phyloP scores from a whole-genome alignment of 805 yeast species.

The Saccharomyces paradoxus region DNA sequence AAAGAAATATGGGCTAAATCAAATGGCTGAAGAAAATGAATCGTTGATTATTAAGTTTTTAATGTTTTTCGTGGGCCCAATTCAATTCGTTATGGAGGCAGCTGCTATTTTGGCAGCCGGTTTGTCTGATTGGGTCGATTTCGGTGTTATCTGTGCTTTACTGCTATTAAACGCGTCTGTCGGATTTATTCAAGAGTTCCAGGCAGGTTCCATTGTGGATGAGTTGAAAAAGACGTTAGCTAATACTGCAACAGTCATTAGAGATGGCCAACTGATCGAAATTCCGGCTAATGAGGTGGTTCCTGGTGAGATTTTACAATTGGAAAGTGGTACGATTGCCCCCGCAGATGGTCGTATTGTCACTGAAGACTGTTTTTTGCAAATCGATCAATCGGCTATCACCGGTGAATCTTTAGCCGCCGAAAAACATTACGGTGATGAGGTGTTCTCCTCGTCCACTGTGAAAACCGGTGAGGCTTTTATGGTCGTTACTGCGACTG shows the following conservation, averaged over 20 bases:
- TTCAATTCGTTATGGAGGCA: slow-evolving; percentile 95
- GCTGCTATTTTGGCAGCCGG: slow-evolving; percentile 94
- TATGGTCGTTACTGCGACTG: slow-evolving; percentile 91
- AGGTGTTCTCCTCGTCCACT: slow-evolving; percentile 84
- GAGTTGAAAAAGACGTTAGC: slow-evolving; percentile 94
- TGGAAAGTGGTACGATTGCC: slow-evolving; percentile 88
- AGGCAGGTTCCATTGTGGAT: slow-evolving; percentile 96
- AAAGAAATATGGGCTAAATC: slow-evolving; percentile 84
- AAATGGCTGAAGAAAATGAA: slow-evolving; percentile 85
- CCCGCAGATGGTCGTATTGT: slow-evolving; percentile 91
- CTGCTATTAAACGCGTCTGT: slow-evolving; percentile 81
- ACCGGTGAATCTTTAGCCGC: slow-evolving; percentile 97
- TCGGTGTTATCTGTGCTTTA: slow-evolving; percentile 91
- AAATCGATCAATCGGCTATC: slow-evolving; percentile 92
- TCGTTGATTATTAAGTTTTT: slow-evolving; percentile 70
- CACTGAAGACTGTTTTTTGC: slow-evolving; percentile 76
- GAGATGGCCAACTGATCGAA: slow-evolving; percentile 73
- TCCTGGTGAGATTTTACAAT: slow-evolving; percentile 89
- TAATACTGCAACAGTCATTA: slow-evolving; percentile 74
- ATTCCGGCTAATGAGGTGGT: slow-evolving; percentile 78
- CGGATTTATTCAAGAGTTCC: slow-evolving; percentile 96
- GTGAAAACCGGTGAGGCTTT: slow-evolving; percentile 93
- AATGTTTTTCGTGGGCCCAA: slow-evolving; percentile 89
- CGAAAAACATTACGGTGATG: slow-evolving; percentile 83
- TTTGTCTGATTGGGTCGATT: slow-evolving; percentile 96